phyloP scores from a whole-genome alignment of 2,329 filamentous ascomycete genomes.

The Septoria linicola region DNA sequence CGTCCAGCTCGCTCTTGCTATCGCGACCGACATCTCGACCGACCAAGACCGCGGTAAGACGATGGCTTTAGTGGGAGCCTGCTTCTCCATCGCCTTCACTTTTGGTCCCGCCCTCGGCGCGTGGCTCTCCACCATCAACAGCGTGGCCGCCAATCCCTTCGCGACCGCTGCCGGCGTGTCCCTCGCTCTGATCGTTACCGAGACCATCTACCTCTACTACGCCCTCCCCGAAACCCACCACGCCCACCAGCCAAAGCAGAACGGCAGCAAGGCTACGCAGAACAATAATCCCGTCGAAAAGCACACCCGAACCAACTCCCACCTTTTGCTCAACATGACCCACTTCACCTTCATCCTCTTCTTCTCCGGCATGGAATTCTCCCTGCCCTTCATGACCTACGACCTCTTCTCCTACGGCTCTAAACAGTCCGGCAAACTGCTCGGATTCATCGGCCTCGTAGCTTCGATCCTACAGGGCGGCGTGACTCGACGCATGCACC shows the following conservation, averaged over 20 bases:
- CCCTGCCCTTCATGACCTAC: slow-evolving; percentile 94
- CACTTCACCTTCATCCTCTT: slow-evolving; percentile 93
- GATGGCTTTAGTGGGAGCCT: slow-evolving; percentile 94
- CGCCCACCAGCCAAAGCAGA: slow-evolving; percentile 37
- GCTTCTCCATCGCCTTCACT: slow-evolving; percentile 96
- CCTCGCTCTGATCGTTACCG: slow-evolving; percentile 75
- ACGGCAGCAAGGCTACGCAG: slow-evolving; percentile 29
- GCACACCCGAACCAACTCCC: slow-evolving; percentile 71
- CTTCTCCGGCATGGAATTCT: slow-evolving; percentile 98
- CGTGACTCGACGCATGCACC: slow-evolving; percentile 81
- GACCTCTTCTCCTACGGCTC: slow-evolving; percentile 84
- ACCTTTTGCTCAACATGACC: slow-evolving; percentile 74
- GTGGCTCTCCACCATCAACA: slow-evolving; percentile 72
- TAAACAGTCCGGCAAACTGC: slow-evolving; percentile 75
- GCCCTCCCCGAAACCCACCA: slow-evolving; percentile 79
- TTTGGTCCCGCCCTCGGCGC: slow-evolving; percentile 92
- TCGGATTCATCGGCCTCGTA: slow-evolving; percentile 88
- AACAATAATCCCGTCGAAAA: slow-evolving; percentile 26
- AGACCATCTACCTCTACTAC: slow-evolving; percentile 84
- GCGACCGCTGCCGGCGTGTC: slow-evolving; percentile 88
- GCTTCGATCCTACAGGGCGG: slow-evolving; percentile 90
- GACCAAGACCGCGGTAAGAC: slow-evolving; percentile 80
- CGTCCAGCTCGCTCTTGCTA: slow-evolving; percentile 91
- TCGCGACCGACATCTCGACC: slow-evolving; percentile 93
- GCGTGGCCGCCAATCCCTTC: slow-evolving; percentile 86